Evolutionary conservation across 164 flowering plant species (phyloP).

Genomic region (Protea cynaroides): DNA sequence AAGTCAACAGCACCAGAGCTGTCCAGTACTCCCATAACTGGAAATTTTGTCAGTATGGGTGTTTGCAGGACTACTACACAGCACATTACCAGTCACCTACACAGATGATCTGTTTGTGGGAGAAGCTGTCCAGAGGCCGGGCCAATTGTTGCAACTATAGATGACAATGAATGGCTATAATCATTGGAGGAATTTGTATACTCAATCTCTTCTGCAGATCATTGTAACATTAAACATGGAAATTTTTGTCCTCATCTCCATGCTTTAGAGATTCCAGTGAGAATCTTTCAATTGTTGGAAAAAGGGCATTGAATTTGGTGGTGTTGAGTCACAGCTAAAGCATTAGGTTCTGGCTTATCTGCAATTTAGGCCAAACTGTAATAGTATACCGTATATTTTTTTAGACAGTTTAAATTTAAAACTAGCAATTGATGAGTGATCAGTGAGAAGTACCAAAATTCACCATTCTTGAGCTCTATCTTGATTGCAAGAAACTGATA

Average conservation of each 20-base stretch:
- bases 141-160: slow-evolving; percentile 85
- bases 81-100: slow-evolving; percentile 98
- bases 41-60: slow-evolving; percentile 95
- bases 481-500: not conserved
- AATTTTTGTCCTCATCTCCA: slow-evolving; percentile 7
- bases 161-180: slow-evolving; percentile 17
- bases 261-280: not conserved
- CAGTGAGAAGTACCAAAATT: not conserved
- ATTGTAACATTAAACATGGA: slow-evolving; percentile 7
- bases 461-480: not conserved
- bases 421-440: no score
- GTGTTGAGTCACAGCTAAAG: not conserved
- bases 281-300: not conserved
- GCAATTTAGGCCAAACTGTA: not conserved
- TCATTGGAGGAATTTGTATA: not conserved
- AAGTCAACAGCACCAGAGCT: slow-evolving; percentile 57
- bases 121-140: slow-evolving; percentile 58
- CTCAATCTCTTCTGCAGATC: slow-evolving; percentile 10
- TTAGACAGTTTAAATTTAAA: not conserved
- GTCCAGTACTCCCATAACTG: slow-evolving; percentile 86
- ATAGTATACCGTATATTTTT: slow-evolving; percentile 1
- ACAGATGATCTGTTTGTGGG: slow-evolving; percentile 96
- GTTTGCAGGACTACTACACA: slow-evolving; percentile 75
- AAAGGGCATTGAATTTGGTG: slow-evolving; percentile 1
- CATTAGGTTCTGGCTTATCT: not conserved